phyloP scores from a whole-genome alignment of 2,329 filamentous ascomycete genomes.

The Gyromitra esculenta region DNA sequence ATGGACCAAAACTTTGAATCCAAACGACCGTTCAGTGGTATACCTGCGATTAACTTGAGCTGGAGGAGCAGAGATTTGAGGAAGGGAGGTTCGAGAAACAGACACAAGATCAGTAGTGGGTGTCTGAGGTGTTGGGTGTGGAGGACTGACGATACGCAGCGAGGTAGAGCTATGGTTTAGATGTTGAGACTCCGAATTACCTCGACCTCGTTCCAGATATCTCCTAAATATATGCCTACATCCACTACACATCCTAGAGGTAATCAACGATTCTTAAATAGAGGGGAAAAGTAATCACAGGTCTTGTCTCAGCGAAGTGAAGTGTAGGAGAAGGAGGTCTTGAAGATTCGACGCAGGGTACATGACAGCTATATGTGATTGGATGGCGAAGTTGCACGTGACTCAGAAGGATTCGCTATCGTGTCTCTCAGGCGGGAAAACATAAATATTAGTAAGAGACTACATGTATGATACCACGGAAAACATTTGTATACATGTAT shows the following conservation, averaged over 20 bases:
- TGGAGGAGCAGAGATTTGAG: not conserved
- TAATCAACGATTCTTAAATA: conserved; percentile 1
- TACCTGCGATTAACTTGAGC: not conserved
- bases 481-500: too few species aligned
- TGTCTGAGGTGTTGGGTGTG: conserved; percentile 8
- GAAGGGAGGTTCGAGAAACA: conserved; percentile 2
- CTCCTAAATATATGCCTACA: conserved; percentile 5
- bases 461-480: too few species aligned
- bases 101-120: not conserved
- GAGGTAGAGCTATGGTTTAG: not conserved
- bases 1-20: not conserved
- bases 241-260: conserved; percentile 6
- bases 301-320: not conserved
- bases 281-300: conserved; percentile 3
- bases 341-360: conserved; percentile 8
- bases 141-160: not conserved
- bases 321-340: not conserved
- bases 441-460: too few species aligned
- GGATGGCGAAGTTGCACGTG: conserved; percentile 3
- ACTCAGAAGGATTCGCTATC: not conserved
- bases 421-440: too few species aligned
- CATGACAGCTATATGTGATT: conserved; percentile 2
- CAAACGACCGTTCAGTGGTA: not conserved
- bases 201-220: conserved; percentile 11
- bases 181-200: conserved; percentile 1